Evolutionary conservation across 495 filamentous ascomycete genomes (phyloP).

Genomic region (Schizothecium vesticola): DNA sequence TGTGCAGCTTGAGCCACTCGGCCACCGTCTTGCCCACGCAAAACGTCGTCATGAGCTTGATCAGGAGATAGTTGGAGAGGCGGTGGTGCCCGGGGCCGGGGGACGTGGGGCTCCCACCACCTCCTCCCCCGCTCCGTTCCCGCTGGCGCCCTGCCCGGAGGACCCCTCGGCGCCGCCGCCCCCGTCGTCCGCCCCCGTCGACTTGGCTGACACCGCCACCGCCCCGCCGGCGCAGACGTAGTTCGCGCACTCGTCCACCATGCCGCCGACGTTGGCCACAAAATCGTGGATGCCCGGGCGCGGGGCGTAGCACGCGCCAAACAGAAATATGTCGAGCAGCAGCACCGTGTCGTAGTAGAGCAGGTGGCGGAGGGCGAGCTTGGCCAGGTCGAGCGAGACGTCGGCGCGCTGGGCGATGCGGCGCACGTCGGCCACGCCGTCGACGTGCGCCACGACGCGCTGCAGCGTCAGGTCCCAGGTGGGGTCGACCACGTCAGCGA

Average conservation of each 20-base stretch:
- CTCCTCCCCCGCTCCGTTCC: neutral
- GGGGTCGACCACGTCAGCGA: conserved; percentile 63
- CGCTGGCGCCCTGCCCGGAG: neutral
- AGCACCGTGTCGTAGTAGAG: conserved; percentile 85
- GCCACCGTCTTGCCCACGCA: conserved; percentile 71
- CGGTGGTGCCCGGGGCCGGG: conserved; percentile 20
- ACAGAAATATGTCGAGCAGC: conserved; percentile 89
- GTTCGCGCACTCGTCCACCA: conserved; percentile 78
- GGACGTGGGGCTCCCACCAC: neutral
- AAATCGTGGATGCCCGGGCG: conserved; percentile 70
- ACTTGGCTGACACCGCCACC: neutral
- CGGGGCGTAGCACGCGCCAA: conserved; percentile 81
- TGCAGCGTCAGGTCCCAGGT: conserved; percentile 91
- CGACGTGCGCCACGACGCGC: conserved; percentile 73
- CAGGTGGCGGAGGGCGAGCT: conserved; percentile 78
- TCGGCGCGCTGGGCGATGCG: conserved; percentile 79
- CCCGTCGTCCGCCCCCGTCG: neutral
- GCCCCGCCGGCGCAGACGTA: conserved; percentile 56
- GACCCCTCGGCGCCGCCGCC: neutral
- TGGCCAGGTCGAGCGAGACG: conserved; percentile 75
- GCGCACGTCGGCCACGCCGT: conserved; percentile 82
- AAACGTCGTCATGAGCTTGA: conserved; percentile 71
- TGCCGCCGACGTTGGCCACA: conserved; percentile 57
- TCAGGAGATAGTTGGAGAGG: conserved; percentile 49
- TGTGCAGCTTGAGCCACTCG: conserved; percentile 73